phyloP scores from a whole-genome alignment of 129 eudicot species.

The Artemisia argyi region DNA sequence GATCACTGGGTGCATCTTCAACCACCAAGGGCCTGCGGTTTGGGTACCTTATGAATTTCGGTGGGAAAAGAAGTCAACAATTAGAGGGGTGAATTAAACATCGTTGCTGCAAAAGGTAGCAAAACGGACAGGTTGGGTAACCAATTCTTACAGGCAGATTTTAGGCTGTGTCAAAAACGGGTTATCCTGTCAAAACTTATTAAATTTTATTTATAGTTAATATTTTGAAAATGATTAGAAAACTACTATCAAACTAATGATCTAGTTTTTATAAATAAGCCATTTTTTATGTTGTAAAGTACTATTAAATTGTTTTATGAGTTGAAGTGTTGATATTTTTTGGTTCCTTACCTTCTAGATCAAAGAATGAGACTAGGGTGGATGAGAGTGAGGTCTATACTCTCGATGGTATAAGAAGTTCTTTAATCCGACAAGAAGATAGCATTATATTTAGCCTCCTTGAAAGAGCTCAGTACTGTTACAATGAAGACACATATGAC shows the following conservation, averaged over 20 bases:
- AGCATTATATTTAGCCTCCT: constrained; percentile 83
- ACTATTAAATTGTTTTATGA: not conserved
- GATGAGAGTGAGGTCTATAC: constrained; percentile 77
- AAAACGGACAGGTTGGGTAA: no score
- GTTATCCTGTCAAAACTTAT: not conserved
- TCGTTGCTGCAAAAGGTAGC: no score
- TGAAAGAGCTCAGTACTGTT: constrained; percentile 89
- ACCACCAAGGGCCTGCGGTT: no score
- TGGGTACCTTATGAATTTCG: no score
- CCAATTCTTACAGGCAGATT: no score
- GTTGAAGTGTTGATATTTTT: not conserved
- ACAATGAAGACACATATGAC: constrained; percentile 71
- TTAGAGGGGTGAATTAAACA: no score
- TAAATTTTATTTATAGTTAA: not conserved
- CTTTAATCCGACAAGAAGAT: constrained; percentile 86
- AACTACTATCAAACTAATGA: not conserved
- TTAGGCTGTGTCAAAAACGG: not conserved
- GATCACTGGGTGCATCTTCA: no score
- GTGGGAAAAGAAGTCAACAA: no score
- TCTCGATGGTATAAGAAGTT: constrained; percentile 76
- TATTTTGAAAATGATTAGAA: not conserved
- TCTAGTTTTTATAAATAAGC: not conserved
- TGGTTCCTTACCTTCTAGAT: constrained; percentile 36
- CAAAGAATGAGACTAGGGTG: constrained; percentile 46
- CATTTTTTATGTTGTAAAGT: not conserved